These are phyloP conservation scores for Venturia pyrina DNA, from an alignment of 2,329 filamentous ascomycete genomes.

Conservation along the genomic window DNA sequence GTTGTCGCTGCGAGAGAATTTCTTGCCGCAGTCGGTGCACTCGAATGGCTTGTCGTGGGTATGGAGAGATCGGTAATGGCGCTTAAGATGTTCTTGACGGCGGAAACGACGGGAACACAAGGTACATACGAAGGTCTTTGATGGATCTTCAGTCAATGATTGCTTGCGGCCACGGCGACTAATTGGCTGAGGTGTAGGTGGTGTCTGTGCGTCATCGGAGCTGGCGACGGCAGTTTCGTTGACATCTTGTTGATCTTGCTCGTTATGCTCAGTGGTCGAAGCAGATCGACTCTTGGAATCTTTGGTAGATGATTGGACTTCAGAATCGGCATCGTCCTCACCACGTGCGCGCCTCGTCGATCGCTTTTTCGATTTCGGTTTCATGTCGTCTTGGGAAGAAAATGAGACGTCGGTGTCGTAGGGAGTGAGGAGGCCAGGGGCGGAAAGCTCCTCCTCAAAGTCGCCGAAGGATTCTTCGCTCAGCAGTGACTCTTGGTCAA, in stretches of 20 bases:
- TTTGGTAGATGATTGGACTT: conserved; percentile 15
- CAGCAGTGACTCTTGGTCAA: conserved; percentile 53
- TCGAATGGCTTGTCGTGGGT: conserved; percentile 98
- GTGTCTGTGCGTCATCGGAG: conserved; percentile 10
- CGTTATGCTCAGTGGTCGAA: conserved; percentile 26
- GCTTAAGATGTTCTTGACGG: conserved; percentile 95
- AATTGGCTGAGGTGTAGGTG: conserved; percentile 28
- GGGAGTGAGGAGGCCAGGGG: conserved; percentile 54
- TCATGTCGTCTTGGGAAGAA: conserved; percentile 18
- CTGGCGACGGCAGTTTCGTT: conserved; percentile 34
- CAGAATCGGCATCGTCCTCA: conserved; percentile 26
- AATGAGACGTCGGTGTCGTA: conserved; percentile 41
- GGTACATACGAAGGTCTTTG: conserved; percentile 96
- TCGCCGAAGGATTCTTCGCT: conserved; percentile 68
- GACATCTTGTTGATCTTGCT: conserved; percentile 24
- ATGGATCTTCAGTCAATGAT: conserved; percentile 92
- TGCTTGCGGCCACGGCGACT: conserved; percentile 97
- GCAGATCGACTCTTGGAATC: conserved; percentile 17
- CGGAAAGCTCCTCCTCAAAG: conserved; percentile 58
- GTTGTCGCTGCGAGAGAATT: conserved; percentile 97
- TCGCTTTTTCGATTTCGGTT: conserved; percentile 15
- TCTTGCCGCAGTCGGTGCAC: conserved; percentile 96
- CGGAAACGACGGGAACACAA: conserved; percentile 96
- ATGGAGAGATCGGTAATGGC: conserved; percentile 95
- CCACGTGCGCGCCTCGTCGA: conserved; percentile 6